Base-by-base conservation (phyloP, 441 rosid species). In the Arabidopsis hybrid region DNA sequence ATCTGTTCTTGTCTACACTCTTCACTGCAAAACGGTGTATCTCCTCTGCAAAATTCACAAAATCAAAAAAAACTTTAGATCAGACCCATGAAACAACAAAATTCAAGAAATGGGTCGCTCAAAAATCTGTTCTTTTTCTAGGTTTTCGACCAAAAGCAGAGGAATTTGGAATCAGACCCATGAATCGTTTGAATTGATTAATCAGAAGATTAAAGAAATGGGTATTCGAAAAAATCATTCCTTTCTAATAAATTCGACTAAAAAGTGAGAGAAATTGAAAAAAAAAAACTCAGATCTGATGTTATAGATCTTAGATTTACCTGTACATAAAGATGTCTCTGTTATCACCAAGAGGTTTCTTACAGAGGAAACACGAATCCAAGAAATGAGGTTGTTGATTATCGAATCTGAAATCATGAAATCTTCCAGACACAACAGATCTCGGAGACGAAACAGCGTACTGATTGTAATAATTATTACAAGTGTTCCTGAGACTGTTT, bases 311-410 rank as follows among this genome's bases (percentile, higher is more conserved):
- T 35, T 10, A 8, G 12, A 8, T 1, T 17, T 65, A 94, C 99
- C 97, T 88, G 89, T 92, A 94, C 99, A 94, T 94, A 74, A 74
- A 94, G 83, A 94, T 94, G 70, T 94, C 97, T 11, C 89, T 71
- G 83, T 92, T 84, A 49, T 55, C 79, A 8, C 93, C 92, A 11
- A 94, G 97, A 0, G 87, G 88, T 74, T 88, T 92, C 72, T 82
- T 76, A 77, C 99, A 94, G 35, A 89, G 88, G 77, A 72, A 84
- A 76, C 99, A 94, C 0, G 97, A 82, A 58, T 92, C 88, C 0
- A 92, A 87, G 76, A 89, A 94, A 69, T 92, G 89, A 43, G 90
- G 86, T 71, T 86, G 85, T 51, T 77, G 78, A 52, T 69, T 38
- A 8, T 78, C 81, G 66, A 78, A 78, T 72, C 70, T 78, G 60